Evolutionary conservation across 2,329 filamentous ascomycete genomes (phyloP).

Genomic region (Truncatella angustata): DNA sequence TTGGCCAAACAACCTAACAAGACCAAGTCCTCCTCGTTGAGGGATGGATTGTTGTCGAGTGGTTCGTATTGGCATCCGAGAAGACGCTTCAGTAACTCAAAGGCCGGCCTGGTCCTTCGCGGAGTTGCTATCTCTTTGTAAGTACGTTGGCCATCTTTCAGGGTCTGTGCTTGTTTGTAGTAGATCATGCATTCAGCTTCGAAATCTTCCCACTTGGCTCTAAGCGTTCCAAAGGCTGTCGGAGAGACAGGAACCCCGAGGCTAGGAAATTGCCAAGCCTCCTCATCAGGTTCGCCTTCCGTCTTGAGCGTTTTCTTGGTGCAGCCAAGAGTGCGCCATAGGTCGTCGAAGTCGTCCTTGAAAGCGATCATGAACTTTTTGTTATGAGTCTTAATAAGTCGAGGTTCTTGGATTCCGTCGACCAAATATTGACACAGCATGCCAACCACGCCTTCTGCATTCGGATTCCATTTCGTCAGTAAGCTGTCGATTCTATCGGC

Average conservation of each 20-base stretch:
- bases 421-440: slow-evolving; percentile 52
- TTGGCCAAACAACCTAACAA: slow-evolving; percentile 25
- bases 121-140: no score
- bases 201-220: slow-evolving; percentile 27
- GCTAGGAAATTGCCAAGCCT: slow-evolving; percentile 32
- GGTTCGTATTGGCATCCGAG: slow-evolving; percentile 18
- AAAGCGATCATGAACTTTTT: slow-evolving; percentile 56
- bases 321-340: slow-evolving; percentile 52
- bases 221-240: slow-evolving; percentile 31
- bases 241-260: slow-evolving; percentile 33
- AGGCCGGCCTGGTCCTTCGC: slow-evolving; percentile 6
- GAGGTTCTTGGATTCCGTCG: slow-evolving; percentile 40
- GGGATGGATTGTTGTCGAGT: background rate
- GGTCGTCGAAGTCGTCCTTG: slow-evolving; percentile 44
- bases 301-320: slow-evolving; percentile 29
- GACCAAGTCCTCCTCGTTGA: slow-evolving; percentile 17
- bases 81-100: slow-evolving; percentile 12
- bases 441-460: slow-evolving; percentile 38
- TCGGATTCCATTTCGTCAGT: slow-evolving; percentile 36
- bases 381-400: slow-evolving; percentile 54
- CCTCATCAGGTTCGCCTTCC: no score
- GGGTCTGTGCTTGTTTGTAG: slow-evolving; percentile 2
- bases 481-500: slow-evolving; percentile 46
- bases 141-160: no score
- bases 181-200: slow-evolving; percentile 21